phyloP scores from a whole-genome alignment of 176 grass and related monocot genomes.

The Oryza brachyantha region DNA sequence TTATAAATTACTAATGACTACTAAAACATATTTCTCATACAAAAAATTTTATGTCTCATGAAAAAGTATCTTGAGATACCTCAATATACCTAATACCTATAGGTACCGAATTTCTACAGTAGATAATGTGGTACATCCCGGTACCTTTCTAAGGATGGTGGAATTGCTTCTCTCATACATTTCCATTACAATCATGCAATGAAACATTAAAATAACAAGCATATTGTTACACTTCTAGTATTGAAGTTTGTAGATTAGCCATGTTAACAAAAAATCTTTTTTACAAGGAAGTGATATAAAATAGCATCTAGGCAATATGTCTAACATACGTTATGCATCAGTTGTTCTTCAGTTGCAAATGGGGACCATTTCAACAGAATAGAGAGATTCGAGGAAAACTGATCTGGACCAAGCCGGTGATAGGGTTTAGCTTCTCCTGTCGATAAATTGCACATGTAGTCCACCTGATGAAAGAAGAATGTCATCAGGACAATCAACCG shows the following conservation, averaged over 20 bases:
- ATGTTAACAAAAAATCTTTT: not conserved
- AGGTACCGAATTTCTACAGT: no score
- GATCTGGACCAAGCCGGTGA: slow-evolving; percentile 23
- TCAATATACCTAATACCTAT: no score
- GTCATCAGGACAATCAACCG: not conserved
- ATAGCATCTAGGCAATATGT: not conserved
- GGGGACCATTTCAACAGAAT: slow-evolving; percentile 73
- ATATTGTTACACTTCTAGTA: not conserved
- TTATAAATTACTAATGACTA: not conserved
- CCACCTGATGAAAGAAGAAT: slow-evolving; percentile 48
- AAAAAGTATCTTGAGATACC: no score
- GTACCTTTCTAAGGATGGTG: no score
- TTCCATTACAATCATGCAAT: not conserved
- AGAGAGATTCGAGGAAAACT: slow-evolving; percentile 71
- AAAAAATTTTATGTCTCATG: no score
- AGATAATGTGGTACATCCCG: no score
- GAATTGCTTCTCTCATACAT: no score
- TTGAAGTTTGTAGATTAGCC: not conserved
- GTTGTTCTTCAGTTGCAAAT: slow-evolving; percentile 68
- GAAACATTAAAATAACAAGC: not conserved
- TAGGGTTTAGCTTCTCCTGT: slow-evolving; percentile 38
- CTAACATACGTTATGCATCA: slow-evolving; percentile 54
- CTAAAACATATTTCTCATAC: not conserved
- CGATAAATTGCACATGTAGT: slow-evolving; percentile 70
- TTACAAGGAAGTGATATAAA: not conserved